phyloP scores from a whole-genome alignment of 768 basidiomycete species.

The Clathrus columnatus region DNA sequence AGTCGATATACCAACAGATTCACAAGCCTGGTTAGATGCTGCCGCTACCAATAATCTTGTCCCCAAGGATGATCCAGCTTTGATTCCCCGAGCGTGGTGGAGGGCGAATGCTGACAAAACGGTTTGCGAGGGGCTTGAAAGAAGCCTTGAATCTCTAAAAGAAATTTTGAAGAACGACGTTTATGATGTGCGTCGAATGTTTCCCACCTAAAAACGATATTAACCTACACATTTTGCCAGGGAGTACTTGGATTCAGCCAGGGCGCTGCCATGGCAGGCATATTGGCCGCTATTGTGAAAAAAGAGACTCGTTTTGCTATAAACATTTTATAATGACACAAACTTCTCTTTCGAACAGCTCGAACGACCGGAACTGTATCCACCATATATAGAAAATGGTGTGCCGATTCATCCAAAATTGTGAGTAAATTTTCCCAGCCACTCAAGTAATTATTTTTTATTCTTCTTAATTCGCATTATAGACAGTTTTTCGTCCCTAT shows the following conservation, averaged over 20 bases:
- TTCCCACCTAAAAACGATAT: neutral
- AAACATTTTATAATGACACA: neutral
- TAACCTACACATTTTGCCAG: slow-evolving; percentile 31
- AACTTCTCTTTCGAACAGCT: slow-evolving; percentile 28
- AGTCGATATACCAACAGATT: slow-evolving; percentile 40
- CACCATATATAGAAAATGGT: slow-evolving; percentile 55
- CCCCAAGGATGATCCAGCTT: slow-evolving; percentile 37
- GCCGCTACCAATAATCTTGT: slow-evolving; percentile 22
- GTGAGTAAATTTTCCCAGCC: slow-evolving; percentile 29
- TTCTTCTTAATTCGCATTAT: neutral
- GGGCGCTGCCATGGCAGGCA: slow-evolving; percentile 66
- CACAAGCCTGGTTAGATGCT: slow-evolving; percentile 32
- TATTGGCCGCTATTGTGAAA: slow-evolving; percentile 62
- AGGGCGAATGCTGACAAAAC: slow-evolving; percentile 43
- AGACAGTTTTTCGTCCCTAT: slow-evolving; percentile 72
- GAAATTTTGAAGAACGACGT: slow-evolving; percentile 48
- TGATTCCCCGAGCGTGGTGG: slow-evolving; percentile 69
- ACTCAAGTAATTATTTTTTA: neutral
- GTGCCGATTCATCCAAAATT: slow-evolving; percentile 66
- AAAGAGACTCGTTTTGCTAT: neutral
- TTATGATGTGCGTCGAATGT: slow-evolving; percentile 50
- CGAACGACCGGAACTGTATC: slow-evolving; percentile 43
- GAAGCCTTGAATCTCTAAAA: slow-evolving; percentile 44
- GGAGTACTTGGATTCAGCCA: slow-evolving; percentile 81
- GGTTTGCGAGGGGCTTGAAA: slow-evolving; percentile 45